Evolutionary conservation across 2,329 filamentous ascomycete species (phyloP), one percentile per base, ranked within the genome.

Genomic region (Pseudopithomyces maydicus): DNA sequence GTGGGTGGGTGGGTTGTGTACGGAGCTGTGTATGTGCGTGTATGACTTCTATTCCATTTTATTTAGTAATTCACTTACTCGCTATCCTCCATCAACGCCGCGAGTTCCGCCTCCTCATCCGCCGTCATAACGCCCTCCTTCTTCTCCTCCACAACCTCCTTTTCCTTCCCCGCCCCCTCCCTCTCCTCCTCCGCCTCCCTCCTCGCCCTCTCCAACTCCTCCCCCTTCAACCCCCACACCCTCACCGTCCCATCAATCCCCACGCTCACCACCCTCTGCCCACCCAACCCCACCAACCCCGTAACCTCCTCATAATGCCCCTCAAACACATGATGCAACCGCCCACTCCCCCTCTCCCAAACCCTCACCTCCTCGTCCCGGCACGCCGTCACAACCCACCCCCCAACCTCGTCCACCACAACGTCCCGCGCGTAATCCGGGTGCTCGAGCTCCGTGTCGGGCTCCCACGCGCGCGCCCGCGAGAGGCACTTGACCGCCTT

Each of bases 221-320:
- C 74, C 26, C 84, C 86, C 48, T 82, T 83, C 51, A 98, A 78
- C 12, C 88, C 87, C 95, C 95, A 99, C 53, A 84, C 86, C 67
- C 95, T 86, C 38, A 98, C 82, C 0, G 95, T 98, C 2, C 88
- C 90, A 77, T 99, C 95, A 65, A 98, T 96, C 62, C 91, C 88
- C 53, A 95, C 90, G 73, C 92, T 97, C 61, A 91, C 86, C 11
- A 96, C 79, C 19, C 77, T 76, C 58, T 81, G 80, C 5, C 77
- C 78, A 23, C 77, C 74, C 26, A 92, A 73, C 48, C 96, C 72
- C 1, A 89, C 81, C 42, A 98, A 77, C 35, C 89, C 91, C 1
- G 92, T 97, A 14, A 99, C 89, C 75, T 98, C 95, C 70, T 99
- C 92, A 71, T 87, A 98, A 78, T 99, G 95, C 0, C 95, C 95